Evolutionary conservation across 2,329 filamentous ascomycete genomes (phyloP), one percentile per base, ranked within the genome.

Genomic region (Arthrobotrys entomopaga): DNA sequence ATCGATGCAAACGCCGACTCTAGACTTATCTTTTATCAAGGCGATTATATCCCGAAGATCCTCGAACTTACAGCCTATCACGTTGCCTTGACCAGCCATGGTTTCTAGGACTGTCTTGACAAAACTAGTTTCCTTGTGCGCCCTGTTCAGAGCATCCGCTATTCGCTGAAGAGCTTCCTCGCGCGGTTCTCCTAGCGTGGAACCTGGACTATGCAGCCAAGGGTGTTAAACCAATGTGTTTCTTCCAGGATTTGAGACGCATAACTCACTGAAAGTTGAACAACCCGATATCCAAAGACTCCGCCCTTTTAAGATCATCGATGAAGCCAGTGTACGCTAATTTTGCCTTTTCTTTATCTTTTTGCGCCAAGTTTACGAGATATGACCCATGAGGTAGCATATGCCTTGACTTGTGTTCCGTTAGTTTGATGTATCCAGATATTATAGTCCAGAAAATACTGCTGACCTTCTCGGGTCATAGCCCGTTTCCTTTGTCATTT

Each of bases 361-460:
- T 86, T 79, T 97, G 92, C 0, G 95, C 95, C 4, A 99, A 87
- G 80, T 99, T 99, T 79, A 99, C 93, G 6, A 99, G 89, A 81
- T 99, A 99, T 0, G 92, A 96, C 38, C 95, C 95, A 80, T 99
- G 95, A 0, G 95, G 95, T 0, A 99, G 88, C 79, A 93, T 87
- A 82, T 92, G 89, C 75, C 83, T 84, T 40, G 46, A 63, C 20
- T n/a, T 61, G 53, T 42, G 43, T 79, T 43, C 16, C 20, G 57
- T 73, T 43, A 73, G 69, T 58, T 15, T 38, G 20, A 16, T 64
- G 59, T 11, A 6, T 22, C 29, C 8, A 16, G 8, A 16, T 29
- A 29, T 11, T 11, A 22, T 42, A 13, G 11, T 19, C 5, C n/a
- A 57, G 4, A 20, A 13, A 50, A 42, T 43, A 0, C 22, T 22